Evolutionary conservation across 257 asterid genomes (phyloP).

Genomic region (Penstemon davidsonii): DNA sequence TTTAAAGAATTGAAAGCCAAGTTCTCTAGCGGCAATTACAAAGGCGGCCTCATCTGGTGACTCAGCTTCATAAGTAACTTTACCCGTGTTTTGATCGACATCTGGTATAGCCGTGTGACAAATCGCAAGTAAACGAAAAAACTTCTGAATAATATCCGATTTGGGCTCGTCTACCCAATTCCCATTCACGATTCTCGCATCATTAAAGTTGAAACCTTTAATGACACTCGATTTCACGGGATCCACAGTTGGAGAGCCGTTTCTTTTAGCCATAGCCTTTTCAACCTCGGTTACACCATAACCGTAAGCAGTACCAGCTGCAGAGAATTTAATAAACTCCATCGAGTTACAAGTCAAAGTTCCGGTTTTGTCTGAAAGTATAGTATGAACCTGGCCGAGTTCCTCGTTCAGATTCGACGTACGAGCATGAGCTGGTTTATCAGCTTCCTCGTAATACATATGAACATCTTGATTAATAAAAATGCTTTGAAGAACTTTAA

Average conservation of each 20-base stretch:
- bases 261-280: constrained; percentile 52
- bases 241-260: constrained; percentile 33
- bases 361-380: constrained; percentile 93
- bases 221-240: constrained; percentile 39
- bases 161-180: constrained; percentile 64
- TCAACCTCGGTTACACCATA: constrained; percentile 75
- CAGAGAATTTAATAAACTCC: constrained; percentile 87
- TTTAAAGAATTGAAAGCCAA: constrained; percentile 72
- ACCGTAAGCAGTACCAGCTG: constrained; percentile 83
- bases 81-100: constrained; percentile 48
- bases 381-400: constrained; percentile 82
- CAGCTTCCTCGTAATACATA: constrained; percentile 80
- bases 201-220: constrained; percentile 81
- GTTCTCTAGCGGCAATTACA: constrained; percentile 73
- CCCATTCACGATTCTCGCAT: constrained; percentile 66
- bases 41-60: constrained; percentile 88
- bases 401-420: constrained; percentile 94
- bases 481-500: constrained; percentile 73
- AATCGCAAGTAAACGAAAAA: constrained; percentile 58
- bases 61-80: constrained; percentile 68
- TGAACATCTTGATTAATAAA: constrained; percentile 73
- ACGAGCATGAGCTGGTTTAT: constrained; percentile 85
- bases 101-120: constrained; percentile 82
- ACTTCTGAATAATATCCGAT: constrained; percentile 45
- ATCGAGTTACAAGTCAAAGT: constrained; percentile 88